phyloP scores from a whole-genome alignment of 768 basidiomycete genomes.

The Rhodotorula graminis region DNA sequence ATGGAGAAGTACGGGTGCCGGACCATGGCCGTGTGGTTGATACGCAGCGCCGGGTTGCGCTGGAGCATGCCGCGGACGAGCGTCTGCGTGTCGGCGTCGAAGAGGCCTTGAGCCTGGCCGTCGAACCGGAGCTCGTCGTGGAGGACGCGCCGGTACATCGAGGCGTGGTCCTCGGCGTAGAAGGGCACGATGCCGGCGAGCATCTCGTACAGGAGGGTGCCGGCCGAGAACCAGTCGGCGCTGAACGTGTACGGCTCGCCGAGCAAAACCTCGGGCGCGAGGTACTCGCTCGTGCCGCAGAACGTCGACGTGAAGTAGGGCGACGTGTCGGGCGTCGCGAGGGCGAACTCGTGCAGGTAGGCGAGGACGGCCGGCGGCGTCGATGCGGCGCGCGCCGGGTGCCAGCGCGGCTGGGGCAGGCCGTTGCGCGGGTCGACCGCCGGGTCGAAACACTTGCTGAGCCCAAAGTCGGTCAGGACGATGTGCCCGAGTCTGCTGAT shows the following conservation, averaged over 20 bases:
- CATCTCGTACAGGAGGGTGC: conserved; percentile 97
- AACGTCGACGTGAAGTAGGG: conserved; percentile 58
- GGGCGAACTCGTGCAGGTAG: neutral
- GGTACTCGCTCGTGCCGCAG: conserved; percentile 89
- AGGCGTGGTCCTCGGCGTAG: conserved; percentile 85
- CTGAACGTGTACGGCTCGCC: conserved; percentile 85
- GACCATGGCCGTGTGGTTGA: conserved; percentile 90
- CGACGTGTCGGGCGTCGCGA: conserved; percentile 58
- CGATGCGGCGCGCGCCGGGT: conserved; percentile 2
- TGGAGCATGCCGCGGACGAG: conserved; percentile 90
- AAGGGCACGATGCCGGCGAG: conserved; percentile 89
- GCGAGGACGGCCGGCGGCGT: conserved; percentile 4
- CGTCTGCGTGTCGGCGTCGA: conserved; percentile 92
- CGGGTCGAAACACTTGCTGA: conserved; percentile 57
- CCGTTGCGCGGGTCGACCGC: conserved; percentile 5
- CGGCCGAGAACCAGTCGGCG: conserved; percentile 97
- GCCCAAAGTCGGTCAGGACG: conserved; percentile 93
- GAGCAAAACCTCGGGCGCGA: conserved; percentile 94
- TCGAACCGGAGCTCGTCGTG: conserved; percentile 87
- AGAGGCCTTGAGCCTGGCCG: conserved; percentile 54
- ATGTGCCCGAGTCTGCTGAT: conserved; percentile 92
- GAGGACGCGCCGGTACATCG: conserved; percentile 79
- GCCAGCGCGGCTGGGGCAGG: conserved; percentile 25
- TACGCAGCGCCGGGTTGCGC: conserved; percentile 81
- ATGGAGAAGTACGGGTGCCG: conserved; percentile 44